Conservation (phyloP, 2,329 filamentous ascomycete species). For the Dothiorella sarmentorum region DNA sequence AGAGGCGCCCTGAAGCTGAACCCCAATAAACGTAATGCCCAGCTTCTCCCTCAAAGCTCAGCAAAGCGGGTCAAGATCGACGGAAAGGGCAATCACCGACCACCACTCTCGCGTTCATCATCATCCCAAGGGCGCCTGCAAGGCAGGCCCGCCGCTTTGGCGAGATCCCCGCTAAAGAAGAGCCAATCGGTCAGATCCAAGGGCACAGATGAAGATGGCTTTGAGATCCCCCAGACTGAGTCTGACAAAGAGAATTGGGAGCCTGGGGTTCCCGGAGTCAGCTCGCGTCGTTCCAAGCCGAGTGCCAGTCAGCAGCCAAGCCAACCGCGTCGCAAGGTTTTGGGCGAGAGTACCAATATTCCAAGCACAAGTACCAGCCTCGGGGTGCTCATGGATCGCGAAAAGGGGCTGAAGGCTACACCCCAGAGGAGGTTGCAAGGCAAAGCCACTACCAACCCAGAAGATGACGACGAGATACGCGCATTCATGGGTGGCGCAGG, state of each 20-base stretch:
- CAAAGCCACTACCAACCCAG: conserved; percentile 31
- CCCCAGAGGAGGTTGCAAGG: background rate
- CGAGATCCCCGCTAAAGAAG: conserved; percentile 15
- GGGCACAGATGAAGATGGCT: conserved; percentile 40
- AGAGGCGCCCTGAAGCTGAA: conserved; percentile 52
- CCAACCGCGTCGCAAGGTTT: conserved; percentile 32
- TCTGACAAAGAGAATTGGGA: conserved; percentile 95
- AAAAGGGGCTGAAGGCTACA: conserved; percentile 7
- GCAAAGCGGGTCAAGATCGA: conserved; percentile 30
- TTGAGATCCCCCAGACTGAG: conserved; percentile 59
- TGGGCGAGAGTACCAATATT: conserved; percentile 47
- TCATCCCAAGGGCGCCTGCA: conserved; percentile 36
- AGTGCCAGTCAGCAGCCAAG: background rate
- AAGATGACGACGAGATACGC: conserved; percentile 63
- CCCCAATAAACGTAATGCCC: conserved; percentile 63
- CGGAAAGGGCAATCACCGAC: conserved; percentile 33
- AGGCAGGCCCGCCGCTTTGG: conserved; percentile 19
- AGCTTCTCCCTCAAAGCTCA: conserved; percentile 28
- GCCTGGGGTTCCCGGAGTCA: conserved; percentile 34
- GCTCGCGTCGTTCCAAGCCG: conserved; percentile 1
- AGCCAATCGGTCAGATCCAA: conserved; percentile 21
- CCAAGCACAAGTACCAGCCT: conserved; percentile 38
- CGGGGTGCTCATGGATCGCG: conserved; percentile 32
- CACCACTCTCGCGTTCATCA: conserved; percentile 33
- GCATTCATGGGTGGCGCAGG: conserved; percentile 67